These are phyloP conservation scores for Phlyctochytrium planicorne DNA, from an alignment of 192 early-diverging fungal species.

Conservation along the genomic window DNA sequence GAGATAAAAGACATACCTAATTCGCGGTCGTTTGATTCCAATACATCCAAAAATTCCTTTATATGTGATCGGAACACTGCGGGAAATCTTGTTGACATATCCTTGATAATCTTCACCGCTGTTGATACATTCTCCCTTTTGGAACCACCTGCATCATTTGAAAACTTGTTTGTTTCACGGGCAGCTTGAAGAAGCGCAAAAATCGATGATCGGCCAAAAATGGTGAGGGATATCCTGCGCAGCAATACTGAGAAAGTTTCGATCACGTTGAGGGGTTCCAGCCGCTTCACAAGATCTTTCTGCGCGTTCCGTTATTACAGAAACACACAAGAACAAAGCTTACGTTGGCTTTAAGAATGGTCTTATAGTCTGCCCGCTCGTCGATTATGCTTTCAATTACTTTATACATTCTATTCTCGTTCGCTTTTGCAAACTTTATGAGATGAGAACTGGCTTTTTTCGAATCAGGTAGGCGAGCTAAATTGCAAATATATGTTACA, in stretches of 20 bases:
- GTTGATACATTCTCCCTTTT: slow-evolving; percentile 31
- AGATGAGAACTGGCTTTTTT: slow-evolving; percentile 60
- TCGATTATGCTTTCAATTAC: slow-evolving; percentile 73
- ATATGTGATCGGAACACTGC: slow-evolving; percentile 58
- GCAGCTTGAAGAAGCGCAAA: slow-evolving; percentile 55
- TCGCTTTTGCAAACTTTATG: slow-evolving; percentile 67
- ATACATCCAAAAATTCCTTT: slow-evolving; percentile 43
- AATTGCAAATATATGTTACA: too few relatives aligned
- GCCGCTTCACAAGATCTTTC: slow-evolving; percentile 65
- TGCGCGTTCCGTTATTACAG: slow-evolving; percentile 38
- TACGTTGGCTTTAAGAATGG: slow-evolving; percentile 65
- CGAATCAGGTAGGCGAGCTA: slow-evolving; percentile 53
- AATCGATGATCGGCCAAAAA: slow-evolving; percentile 70
- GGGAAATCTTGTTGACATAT: slow-evolving; percentile 57
- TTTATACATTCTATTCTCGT: slow-evolving; percentile 66
- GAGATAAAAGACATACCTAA: too few relatives aligned
- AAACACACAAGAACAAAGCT: slow-evolving; percentile 25
- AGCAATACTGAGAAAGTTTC: slow-evolving; percentile 77
- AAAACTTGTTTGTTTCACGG: background rate
- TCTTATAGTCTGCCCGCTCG: slow-evolving; percentile 64
- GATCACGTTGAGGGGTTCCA: slow-evolving; percentile 61
- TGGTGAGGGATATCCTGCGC: slow-evolving; percentile 69
- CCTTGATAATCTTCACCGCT: slow-evolving; percentile 57
- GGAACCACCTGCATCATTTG: slow-evolving; percentile 1
- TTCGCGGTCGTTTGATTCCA: slow-evolving; percentile 36